Evolutionary conservation across 352 stramenopile species (phyloP), one percentile per base, ranked within the genome.

Genomic region (Peronospora farinosa): DNA sequence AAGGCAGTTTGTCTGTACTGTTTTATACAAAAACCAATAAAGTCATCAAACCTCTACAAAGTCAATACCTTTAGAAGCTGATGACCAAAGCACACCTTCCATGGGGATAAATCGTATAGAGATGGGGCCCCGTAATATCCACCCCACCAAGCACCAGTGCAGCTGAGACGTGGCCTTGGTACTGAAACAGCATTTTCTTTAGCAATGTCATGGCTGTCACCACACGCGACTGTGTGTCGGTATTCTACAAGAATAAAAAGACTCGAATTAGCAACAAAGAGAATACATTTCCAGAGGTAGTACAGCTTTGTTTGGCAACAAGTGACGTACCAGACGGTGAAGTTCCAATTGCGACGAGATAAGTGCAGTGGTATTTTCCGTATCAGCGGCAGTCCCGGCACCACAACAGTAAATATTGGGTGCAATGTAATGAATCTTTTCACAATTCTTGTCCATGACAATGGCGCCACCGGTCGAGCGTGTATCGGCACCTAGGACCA

Each of bases 341-440:
- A 99, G 78, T 60, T 98, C 95, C 42, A 99, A 74, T 58, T 97
- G 81, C n/a, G 84, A 95, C 25, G 77, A 85, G 43, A 90, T 91
- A 17, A 93, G 40, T 3, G 49, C 76, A 8, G 81, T 90, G 38
- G 80, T 86, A 64, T 90, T 98, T 69, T 99, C 95, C 27, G 95
- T 98, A 66, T 99, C 96, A 33, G 96, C 96, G 16, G 96, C 96
- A 3, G 95, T 99, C 10, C 96, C 95, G 5, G 96, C 94, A 35
- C 96, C 96, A 52, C 95, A 98, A 74, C 96, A 99, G 73, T 98
- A 99, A 51, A 99, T 98, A 71, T 99, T 99, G 40, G 94, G 94
- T 10, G 96, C 95, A 47, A 99, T 90, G 84, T 98, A 99, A 68
- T 99, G 96, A 63, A 99, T 99, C 78, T 99, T 99, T 67, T 98